Evolutionary conservation across 1,139 yeast species (phyloP).

Genomic region (Zhuliangozyma parablackwelliae): DNA sequence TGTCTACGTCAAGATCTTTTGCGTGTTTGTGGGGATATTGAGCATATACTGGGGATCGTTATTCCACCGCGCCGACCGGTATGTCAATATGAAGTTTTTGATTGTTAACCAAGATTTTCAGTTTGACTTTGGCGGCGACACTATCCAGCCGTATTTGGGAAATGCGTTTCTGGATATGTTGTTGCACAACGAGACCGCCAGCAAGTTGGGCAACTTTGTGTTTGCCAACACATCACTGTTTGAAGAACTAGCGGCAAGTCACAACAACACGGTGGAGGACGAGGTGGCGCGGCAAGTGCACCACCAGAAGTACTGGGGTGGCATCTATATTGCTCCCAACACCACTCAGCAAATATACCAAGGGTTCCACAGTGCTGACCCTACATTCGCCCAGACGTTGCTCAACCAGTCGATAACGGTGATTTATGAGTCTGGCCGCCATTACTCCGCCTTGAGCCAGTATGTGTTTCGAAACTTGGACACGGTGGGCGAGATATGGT

Average conservation of each 20-base stretch:
- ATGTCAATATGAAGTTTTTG: constrained; percentile 37
- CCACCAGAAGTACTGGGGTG: constrained; percentile 52
- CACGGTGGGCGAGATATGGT: constrained; percentile 24
- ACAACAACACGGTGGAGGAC: constrained; percentile 28
- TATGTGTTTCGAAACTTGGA: constrained; percentile 37
- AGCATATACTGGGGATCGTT: constrained; percentile 62
- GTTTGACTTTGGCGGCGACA: constrained; percentile 16
- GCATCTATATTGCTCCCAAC: constrained; percentile 43
- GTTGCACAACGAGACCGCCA: constrained; percentile 13
- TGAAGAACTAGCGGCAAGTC: constrained; percentile 22
- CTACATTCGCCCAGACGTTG: constrained; percentile 13
- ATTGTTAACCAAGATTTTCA: constrained; percentile 44
- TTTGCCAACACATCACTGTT: constrained; percentile 24
- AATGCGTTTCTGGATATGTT: constrained; percentile 24
- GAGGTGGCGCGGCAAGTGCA: constrained; percentile 37
- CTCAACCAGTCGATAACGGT: constrained; percentile 23
- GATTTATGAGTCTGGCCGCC: constrained; percentile 53
- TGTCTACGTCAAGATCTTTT: constrained; percentile 8
- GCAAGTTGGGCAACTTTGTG: constrained; percentile 37
- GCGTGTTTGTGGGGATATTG: constrained; percentile 29
- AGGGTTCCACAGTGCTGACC: constrained; percentile 24
- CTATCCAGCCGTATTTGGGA: constrained; percentile 25
- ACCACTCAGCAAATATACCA: constrained; percentile 34
- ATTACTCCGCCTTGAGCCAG: constrained; percentile 38
- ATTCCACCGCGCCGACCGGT: constrained; percentile 36